Percentiles rank a stretch among this genome's conserved stretches.
phyloP scores from a whole-genome alignment of 2,329 filamentous ascomycete species.

The Whalleya microplaca region DNA sequence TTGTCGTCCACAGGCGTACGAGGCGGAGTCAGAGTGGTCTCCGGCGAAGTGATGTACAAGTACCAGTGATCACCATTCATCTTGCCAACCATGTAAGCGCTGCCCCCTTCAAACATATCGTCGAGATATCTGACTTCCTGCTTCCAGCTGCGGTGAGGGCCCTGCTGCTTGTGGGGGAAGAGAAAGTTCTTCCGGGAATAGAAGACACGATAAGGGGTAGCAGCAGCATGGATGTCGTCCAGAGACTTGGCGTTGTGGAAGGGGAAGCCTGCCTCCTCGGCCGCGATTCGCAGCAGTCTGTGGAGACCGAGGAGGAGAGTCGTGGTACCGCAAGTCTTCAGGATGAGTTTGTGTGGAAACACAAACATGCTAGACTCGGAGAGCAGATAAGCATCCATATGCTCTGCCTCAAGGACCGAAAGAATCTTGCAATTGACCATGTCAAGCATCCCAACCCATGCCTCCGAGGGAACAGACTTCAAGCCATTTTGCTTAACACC shows the following conservation, averaged over 20 bases:
- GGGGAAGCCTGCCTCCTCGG: conserved; percentile 85
- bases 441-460: conserved; percentile 96
- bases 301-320: conserved; percentile 88
- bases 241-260: conserved; percentile 70
- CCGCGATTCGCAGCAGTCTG: conserved; percentile 90
- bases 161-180: conserved; percentile 91
- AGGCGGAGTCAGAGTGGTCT: conserved; percentile 78
- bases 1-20: conserved; percentile 68
- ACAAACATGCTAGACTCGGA: conserved; percentile 99
- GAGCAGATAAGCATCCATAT: conserved; percentile 93
- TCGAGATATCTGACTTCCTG: conserved; percentile 94
- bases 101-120: conserved; percentile 87
- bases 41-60: conserved; percentile 90
- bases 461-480: conserved; percentile 81
- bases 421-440: conserved; percentile 98
- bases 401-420: conserved; percentile 89
- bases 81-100: conserved; percentile 99
- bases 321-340: conserved; percentile 98
- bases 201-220: conserved; percentile 93
- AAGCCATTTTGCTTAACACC: conserved; percentile 75
- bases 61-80: conserved; percentile 99
- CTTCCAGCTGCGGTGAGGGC: conserved; percentile 96
- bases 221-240: conserved; percentile 72
- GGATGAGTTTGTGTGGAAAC: conserved; percentile 98
- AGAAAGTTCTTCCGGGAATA: conserved; percentile 99